Base-by-base conservation (phyloP, 768 basidiomycete species). In the Gloeostereum incarnatum region DNA sequence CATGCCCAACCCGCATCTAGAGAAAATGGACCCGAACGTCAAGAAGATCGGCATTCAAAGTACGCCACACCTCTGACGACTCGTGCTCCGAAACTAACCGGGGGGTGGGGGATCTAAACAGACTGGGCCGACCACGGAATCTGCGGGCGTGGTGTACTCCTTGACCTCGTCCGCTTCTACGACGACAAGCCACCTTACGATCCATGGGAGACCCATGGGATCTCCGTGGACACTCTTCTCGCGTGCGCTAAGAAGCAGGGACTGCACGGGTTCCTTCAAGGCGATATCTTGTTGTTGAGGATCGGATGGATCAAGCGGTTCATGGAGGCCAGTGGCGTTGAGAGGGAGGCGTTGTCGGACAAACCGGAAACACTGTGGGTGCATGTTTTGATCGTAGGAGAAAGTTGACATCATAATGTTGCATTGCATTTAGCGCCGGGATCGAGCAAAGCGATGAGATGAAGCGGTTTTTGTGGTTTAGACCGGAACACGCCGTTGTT, bases 71-170 rank as follows among this genome's bases (percentile, higher is more conserved):
- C n/a, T n/a, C n/a, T n/a, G n/a, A n/a, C n/a, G n/a, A 8, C 38
- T 19, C 44, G 7, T 41, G 39, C 36, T 7, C 5, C 24, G 30
- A 25, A 27, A 14, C 10, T 16, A 39, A 25, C 30, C 3, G 16
- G 40, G 27, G 24, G 29, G 13, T 30, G 17, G 13, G 17, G 5
- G 4, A 3, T 13, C 29, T 17, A 30, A 13, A 10, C 31, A 81
- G 81, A 81, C 49, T 82, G 78, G 80, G 75, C 81, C 1, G 67
- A 66, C 14, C 81, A 81, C 48, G 79, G 81, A 1, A 80, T 81
- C 30, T 77, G 75, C 37, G 78, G 80, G 1, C 70, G 81, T 2
- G 81, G 78, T 14, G 75, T 83, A 33, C 56, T 82, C 16, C 66
- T 83, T 23, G 80, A 84, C 56, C 54, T 81, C 23, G 75, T 81